These are phyloP conservation scores for Podila epigama DNA, from an alignment of 192 early-diverging fungal genomes.

Conservation along the genomic window DNA sequence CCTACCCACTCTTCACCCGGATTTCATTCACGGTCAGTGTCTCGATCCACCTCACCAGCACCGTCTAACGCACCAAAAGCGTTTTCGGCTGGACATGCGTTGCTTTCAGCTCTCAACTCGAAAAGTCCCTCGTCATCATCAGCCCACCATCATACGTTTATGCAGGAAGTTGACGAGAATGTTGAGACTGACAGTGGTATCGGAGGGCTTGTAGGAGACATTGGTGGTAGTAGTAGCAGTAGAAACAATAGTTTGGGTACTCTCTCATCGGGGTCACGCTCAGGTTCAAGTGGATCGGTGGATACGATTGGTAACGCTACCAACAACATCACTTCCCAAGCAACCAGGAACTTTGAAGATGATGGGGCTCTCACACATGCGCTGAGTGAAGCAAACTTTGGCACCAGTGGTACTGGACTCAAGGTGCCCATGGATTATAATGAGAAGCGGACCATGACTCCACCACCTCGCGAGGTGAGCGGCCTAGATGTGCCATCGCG, in stretches of 20 bases:
- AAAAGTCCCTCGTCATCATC: too few species aligned
- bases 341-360: not conserved
- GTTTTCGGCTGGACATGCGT: slow-evolving; percentile 6
- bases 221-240: slow-evolving; percentile 6
- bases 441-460: slow-evolving; percentile 36
- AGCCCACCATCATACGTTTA: not conserved
- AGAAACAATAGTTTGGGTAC: too few species aligned
- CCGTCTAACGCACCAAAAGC: not conserved
- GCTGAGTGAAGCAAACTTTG: not conserved
- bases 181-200: slow-evolving; percentile 13
- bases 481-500: slow-evolving; percentile 2
- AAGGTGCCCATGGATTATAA: slow-evolving; percentile 35
- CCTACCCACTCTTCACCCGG: slow-evolving; percentile 41
- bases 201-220: too few species aligned
- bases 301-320: not conserved
- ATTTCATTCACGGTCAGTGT: slow-evolving; percentile 45
- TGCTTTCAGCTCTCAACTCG: not conserved
- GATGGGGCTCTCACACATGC: not conserved
- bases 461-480: slow-evolving; percentile 10
- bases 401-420: not conserved
- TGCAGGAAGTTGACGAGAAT: slow-evolving; percentile 8
- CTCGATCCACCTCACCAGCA: slow-evolving; percentile 36
- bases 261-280: not conserved
- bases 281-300: not conserved
- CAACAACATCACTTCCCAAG: not conserved